Evolutionary conservation across 139 green algal genomes (phyloP), one percentile per base, ranked within the genome.

Genomic region (Astrephomene gubernaculifera): DNA sequence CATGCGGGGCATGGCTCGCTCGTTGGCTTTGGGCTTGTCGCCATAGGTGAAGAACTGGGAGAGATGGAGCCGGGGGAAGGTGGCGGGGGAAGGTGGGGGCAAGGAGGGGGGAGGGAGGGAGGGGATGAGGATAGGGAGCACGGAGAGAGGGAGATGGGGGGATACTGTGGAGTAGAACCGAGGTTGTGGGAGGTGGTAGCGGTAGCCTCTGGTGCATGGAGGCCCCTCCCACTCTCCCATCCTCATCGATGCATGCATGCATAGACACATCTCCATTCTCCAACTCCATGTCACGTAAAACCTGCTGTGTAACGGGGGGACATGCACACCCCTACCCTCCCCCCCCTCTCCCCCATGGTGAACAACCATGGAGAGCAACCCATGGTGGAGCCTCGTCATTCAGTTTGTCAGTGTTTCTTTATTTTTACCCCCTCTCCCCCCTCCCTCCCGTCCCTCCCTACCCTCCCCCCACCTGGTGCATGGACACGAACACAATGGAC

Each of bases 401-500:
- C n/a, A n/a, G n/a, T n/a, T n/a, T n/a, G n/a, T n/a, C n/a, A n/a
- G n/a, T n/a, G n/a, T n/a, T n/a, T n/a, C 49, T 57, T 73, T 29
- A 5, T 24, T 61, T 41, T 57, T 39, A 3, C 25, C 44, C 45
- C 14, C 25, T n/a, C 49, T 61, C 8, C 29, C 14, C 25, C 69
- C 45, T 12, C 35, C 53, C 22, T 10, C 14, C 24, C 31, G n/a
- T 43, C 8, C 43, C 19, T 12, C 21, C 3, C 44, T 33, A 45
- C 1, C 54, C 19, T 25, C 2, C 57, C 96, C 81, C 38, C 41
- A 89, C 85, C 87, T 98, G 94, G 92, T 99, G 97, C 97, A 99
- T 99, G 85, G 94, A 98, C 65, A 99, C 97, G 89, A 98, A 96
- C 0, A 99, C 97, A n/a, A 99, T 97, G 44, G 92, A 95, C 3